Conservation (phyloP, 768 basidiomycete genomes). For the Tulasnella sp. region DNA sequence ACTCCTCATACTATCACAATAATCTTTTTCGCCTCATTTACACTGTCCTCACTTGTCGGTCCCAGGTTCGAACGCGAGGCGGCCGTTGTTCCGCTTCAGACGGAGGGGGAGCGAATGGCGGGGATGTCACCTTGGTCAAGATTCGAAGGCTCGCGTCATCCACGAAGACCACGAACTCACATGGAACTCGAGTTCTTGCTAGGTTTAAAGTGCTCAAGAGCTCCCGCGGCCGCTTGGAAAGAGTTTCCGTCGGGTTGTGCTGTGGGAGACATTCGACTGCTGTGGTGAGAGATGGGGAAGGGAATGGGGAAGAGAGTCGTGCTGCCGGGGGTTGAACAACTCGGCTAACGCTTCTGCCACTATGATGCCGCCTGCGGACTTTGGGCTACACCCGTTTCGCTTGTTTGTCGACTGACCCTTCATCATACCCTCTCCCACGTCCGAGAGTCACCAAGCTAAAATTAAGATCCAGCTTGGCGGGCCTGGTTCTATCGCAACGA, state of each 20-base stretch:
- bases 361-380: too few relatives aligned
- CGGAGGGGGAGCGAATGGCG: neutral
- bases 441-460: too few relatives aligned
- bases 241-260: neutral
- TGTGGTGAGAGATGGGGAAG: neutral
- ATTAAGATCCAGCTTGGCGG: too few relatives aligned
- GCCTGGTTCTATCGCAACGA: too few relatives aligned
- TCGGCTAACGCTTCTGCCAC: too few relatives aligned
- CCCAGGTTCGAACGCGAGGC: neutral
- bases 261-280: neutral
- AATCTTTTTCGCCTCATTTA: neutral
- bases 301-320: too few relatives aligned
- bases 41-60: neutral
- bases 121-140: neutral
- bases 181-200: neutral
- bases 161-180: neutral
- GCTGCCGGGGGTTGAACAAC: too few relatives aligned
- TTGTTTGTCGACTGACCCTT: too few relatives aligned
- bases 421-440: too few relatives aligned
- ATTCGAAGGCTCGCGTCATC: neutral
- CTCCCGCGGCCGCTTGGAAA: neutral
- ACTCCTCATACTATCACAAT: neutral
- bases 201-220: neutral
- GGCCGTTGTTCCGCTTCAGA: neutral
- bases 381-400: too few relatives aligned